Conservation (phyloP, 768 basidiomycete species). For the Mycena indigotica region DNA sequence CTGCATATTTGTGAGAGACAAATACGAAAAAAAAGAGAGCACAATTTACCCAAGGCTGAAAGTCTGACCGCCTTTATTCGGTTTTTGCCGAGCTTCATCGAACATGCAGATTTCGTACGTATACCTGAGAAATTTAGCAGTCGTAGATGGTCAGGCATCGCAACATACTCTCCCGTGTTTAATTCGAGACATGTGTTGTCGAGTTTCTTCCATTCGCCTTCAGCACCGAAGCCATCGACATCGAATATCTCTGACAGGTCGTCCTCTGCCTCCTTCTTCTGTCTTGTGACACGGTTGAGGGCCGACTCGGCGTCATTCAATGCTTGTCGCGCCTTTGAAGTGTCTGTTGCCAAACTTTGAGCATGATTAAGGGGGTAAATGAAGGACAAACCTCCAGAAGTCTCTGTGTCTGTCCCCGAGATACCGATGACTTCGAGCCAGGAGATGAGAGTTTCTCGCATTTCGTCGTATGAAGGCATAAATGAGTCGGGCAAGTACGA, state of each 20-base stretch:
- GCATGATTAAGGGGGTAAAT: background rate
- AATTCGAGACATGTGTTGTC: conserved; percentile 78
- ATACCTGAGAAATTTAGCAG: conserved; percentile 55
- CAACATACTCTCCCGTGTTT: conserved; percentile 85
- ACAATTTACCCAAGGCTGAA: conserved; percentile 91
- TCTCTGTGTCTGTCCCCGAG: conserved; percentile 39
- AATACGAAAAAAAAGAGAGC: too few relatives aligned
- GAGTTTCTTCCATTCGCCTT: conserved; percentile 97
- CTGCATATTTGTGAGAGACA: conserved; percentile 38
- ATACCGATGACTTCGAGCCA: conserved; percentile 70
- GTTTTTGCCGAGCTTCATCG: conserved; percentile 83
- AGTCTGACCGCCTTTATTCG: conserved; percentile 72
- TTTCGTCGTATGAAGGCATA: conserved; percentile 69
- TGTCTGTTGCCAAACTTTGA: conserved; percentile 41
- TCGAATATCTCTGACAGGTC: conserved; percentile 71
- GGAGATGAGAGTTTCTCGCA: conserved; percentile 61
- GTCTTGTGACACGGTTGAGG: conserved; percentile 53
- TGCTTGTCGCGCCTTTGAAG: conserved; percentile 63
- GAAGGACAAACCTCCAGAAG: conserved; percentile 41
- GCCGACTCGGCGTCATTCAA: conserved; percentile 63
- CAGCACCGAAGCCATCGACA: conserved; percentile 63
- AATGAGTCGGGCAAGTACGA: conserved; percentile 86
- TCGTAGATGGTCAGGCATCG: background rate
- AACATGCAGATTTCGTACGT: conserved; percentile 95
- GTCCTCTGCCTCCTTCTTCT: conserved; percentile 54